Base-by-base conservation (phyloP, 345 rosid species). In the Salix arbutifolia region DNA sequence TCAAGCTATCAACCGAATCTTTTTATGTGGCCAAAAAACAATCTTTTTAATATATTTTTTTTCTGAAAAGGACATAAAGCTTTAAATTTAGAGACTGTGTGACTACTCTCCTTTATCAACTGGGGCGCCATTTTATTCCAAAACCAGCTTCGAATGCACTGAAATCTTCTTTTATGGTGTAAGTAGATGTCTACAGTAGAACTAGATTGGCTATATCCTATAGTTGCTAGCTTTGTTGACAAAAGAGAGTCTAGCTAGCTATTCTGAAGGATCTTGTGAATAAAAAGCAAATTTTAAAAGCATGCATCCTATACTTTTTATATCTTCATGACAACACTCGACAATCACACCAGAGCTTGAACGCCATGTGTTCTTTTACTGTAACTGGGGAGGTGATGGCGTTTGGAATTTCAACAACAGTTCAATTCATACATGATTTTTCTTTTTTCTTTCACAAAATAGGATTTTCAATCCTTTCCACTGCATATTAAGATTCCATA, bases 1-100 rank as follows among this genome's bases (percentile, higher is more conserved):
- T 82, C 83, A 91, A 89, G 92, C 74, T 84, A 83, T 77, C 87
- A 83, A 73, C 75, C 85, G 89, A 90, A 88, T 91, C 92, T 85
- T 87, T 79, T 82, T 81, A 80, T 87, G 82, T 72, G 58, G 69
- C 70, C 76, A 21, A 67, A 31, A 48, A 73, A 17, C 16, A 21
- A 42, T 42, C 31, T 61, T 58, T 35, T 35, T 35, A 35, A 35
- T 35, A 35, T 35, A 0, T 5, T 35, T 35, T 5, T 35, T 7
- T 35, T 5, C 50, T 69, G 90, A 86, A 80, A 85, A 80, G 4
- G 92, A 87, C 92, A 75, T 84, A 80, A 83, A 81, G 76, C 75
- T 67, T 26, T 56, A 75, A 72, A 62, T 74, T 70, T 44, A 74
- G 74, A 61, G 30, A 53, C 71, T 71, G 37, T 26, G 72, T 75